Base-by-base conservation (phyloP, 495 filamentous ascomycete genomes). In the Aspergillus olivimuriae region DNA sequence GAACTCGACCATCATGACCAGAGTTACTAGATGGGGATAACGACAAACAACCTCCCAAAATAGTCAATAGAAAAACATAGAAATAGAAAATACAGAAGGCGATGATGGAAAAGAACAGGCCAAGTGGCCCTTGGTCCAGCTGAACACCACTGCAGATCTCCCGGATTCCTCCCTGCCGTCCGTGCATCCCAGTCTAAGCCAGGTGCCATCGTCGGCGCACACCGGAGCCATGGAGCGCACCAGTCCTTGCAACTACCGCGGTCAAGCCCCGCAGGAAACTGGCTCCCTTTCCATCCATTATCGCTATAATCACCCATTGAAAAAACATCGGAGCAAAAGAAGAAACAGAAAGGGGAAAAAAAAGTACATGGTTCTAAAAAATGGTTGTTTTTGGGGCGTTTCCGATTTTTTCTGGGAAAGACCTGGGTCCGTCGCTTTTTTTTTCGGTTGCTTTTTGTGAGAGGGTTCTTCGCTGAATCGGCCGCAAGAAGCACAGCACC, bases 351-450 rank as follows among this genome's bases (percentile, higher is more conserved):
- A 51, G 41, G 18, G 36, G 44, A 42, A 35, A 35, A 37, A 47
- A 50, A 39, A 45, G 47, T 51, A 52, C 46, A 52, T 40, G 46
- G 31, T 19, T 47, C 44, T 44, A 43, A 18, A 18, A 24, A 10
- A 10, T 28, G 24, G 16, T 44, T 23, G 11, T 14, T 23, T 28
- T 39, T 24, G 30, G 19, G 18, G 12, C 31, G 41, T 39, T 16
- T 33, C 35, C 24, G 16, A 39, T 24, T 7, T 14, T 30, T 19
- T 38, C 38, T n/a, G 19, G 28, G n/a, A n/a, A n/a, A n/a, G n/a
- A n/a, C n/a, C n/a, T 14, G 34, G 4, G 28, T 31, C 23, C 22
- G 21, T 24, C 35, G 24, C 20, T 36, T 30, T 36, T 40, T 28
- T 26, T 24, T 4, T 4, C 39, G 31, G 7, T 40, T 41, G 15